Evolutionary conservation across 2,329 filamentous ascomycete species (phyloP), one percentile per base, ranked within the genome.

Genomic region (Metarhizium humberi): DNA sequence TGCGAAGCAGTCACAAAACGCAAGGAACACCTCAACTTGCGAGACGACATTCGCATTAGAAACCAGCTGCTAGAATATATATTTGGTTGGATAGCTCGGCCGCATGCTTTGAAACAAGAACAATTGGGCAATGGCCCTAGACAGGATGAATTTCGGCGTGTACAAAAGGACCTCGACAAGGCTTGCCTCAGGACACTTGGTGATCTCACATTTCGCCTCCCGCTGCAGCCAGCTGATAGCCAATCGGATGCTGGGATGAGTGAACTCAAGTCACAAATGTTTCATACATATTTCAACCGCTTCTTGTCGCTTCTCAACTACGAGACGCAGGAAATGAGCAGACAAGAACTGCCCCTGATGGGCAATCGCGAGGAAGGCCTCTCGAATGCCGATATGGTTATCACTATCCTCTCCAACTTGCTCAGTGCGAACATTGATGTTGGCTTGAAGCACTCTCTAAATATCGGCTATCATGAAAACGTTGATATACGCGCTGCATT

Each of bases 401-500:
- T 88, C 58, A 81, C 78, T 11, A 86, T 86, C 14, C 69, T 88
- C 13, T 87, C 84, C 1, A 88, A 88, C 60, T 74, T 88, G 1
- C 70, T 88, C 7, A 87, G 84, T 62, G 84, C 85, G 3, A 88
- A 88, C 59, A 86, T 88, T 36, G 85, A 88, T 61, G 84, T 88
- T 42, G 85, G 85, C 3, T 69, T 88, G 50, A 87, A 88, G 64
- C 83, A 87, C 64, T 87, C 84, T 2, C 70, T 88, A 14, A 84
- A 81, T 57, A 86, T 88, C 57, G 85, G 85, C 13, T 88, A 88
- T 63, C 83, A 88, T 62, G 83, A 86, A 61, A 86, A 86, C 61
- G 73, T 85, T 36, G 83, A 87, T 61, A 86, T 87, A 56, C 77
- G 85, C 53, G 86, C 83, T 5, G 85, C 85, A 2, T 87, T 88